phyloP scores from a whole-genome alignment of 148 eudicot genomes.

The Chenopodium berlandieri region DNA sequence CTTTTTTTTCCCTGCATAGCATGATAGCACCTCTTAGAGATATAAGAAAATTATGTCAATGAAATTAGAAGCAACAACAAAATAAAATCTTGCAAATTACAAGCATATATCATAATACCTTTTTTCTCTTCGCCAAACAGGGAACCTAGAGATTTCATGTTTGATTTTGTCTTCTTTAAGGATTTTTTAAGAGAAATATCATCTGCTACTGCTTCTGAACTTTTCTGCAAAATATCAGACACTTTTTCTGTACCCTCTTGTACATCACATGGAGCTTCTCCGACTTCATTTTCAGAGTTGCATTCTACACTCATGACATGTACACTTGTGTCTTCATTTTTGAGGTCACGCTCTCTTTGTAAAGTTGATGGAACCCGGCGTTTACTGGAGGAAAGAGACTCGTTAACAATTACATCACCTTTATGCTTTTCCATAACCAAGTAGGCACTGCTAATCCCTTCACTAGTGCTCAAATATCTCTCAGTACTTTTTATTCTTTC shows the following conservation, averaged over 20 bases:
- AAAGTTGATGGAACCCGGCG: slow-evolving; percentile 19
- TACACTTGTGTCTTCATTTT: not conserved
- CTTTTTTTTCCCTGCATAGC: slow-evolving; percentile 30
- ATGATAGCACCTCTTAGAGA: not conserved
- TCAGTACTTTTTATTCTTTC: slow-evolving; percentile 25
- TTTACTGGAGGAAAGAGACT: slow-evolving; percentile 13
- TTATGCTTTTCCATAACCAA: slow-evolving; percentile 14
- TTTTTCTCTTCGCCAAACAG: not conserved
- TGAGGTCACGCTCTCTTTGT: slow-evolving; percentile 22
- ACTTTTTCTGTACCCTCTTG: slow-evolving; percentile 21
- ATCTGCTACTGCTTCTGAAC: not conserved
- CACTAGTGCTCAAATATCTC: too few relatives aligned
- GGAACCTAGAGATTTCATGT: slow-evolving; percentile 11
- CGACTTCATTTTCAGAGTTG: slow-evolving; percentile 20
- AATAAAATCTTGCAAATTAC: not conserved
- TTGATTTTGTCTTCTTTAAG: slow-evolving; percentile 1
- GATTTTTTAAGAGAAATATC: not conserved
- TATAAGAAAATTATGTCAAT: not conserved
- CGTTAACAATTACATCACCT: slow-evolving; percentile 18
- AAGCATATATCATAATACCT: slow-evolving; percentile 15
- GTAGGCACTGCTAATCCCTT: not conserved
- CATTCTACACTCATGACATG: slow-evolving; percentile 12
- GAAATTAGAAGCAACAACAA: not conserved
- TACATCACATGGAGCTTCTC: slow-evolving; percentile 6
- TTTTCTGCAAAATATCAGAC: slow-evolving; percentile 8